A percentile compares a stretch with the other conserved stretches of the same genome.
Evolutionary conservation across 2,329 filamentous ascomycete genomes (phyloP).

Genomic region (Botrytis byssoidea): DNA sequence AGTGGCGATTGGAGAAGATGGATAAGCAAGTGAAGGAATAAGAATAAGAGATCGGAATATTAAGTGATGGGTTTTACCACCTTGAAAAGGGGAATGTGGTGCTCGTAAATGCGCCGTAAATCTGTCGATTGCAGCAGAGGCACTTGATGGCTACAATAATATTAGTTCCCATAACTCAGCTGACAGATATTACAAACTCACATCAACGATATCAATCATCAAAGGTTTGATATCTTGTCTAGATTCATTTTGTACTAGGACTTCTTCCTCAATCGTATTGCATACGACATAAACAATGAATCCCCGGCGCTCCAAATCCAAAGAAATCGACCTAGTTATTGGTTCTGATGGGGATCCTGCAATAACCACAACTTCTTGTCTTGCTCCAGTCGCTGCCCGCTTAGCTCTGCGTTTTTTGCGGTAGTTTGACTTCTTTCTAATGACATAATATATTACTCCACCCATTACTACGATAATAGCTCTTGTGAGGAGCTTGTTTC

Average conservation of each 20-base stretch:
- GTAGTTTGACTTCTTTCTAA: conserved; percentile 56
- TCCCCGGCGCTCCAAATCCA: conserved; percentile 86
- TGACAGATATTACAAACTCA: conserved; percentile 44
- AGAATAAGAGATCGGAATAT: conserved; percentile 77
- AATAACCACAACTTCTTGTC: conserved; percentile 83
- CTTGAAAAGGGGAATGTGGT: conserved; percentile 73
- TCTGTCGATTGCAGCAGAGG: conserved; percentile 65
- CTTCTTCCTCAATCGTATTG: conserved; percentile 80
- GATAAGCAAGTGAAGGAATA: conserved; percentile 77
- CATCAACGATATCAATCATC: conserved; percentile 78
- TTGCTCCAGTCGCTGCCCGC: conserved; percentile 76
- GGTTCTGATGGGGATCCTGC: conserved; percentile 85
- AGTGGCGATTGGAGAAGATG: conserved; percentile 79
- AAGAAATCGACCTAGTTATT: conserved; percentile 75
- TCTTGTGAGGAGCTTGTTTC: conserved; percentile 71
- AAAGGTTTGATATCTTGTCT: conserved; percentile 79
- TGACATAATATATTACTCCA: conserved; percentile 53
- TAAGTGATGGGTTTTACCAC: conserved; percentile 72
- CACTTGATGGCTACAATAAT: conserved; percentile 59
- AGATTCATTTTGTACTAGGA: conserved; percentile 71
- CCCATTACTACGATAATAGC: conserved; percentile 69
- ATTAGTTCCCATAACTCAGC: conserved; percentile 20
- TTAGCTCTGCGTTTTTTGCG: conserved; percentile 70
- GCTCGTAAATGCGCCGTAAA: conserved; percentile 71
- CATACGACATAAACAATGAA: conserved; percentile 94